Conservation (phyloP, 108 stramenopile genomes). For the Skeletonema potamos region DNA sequence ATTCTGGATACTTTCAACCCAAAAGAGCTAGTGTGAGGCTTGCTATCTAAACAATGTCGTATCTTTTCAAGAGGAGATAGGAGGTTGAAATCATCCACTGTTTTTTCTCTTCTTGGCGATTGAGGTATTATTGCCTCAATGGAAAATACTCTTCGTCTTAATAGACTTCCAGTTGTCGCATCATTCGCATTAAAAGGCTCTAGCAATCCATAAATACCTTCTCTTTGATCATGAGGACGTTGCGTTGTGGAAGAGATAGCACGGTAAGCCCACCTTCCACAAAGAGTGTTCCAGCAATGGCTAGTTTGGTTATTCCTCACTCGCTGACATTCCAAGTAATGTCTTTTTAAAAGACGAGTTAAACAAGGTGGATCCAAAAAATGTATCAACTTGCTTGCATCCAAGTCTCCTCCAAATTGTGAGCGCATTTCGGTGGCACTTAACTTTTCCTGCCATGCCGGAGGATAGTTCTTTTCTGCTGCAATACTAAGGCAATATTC, state of each 20-base stretch:
- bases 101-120: not conserved
- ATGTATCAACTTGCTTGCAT: slow-evolving; percentile 54
- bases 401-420: slow-evolving; percentile 67
- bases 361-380: slow-evolving; percentile 76
- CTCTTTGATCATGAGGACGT: not conserved
- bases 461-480: slow-evolving; percentile 54
- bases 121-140: slow-evolving; percentile 9
- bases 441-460: slow-evolving; percentile 76
- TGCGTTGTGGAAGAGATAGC: slow-evolving; percentile 24
- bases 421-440: slow-evolving; percentile 68
- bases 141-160: not conserved
- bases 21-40: not conserved
- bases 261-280: slow-evolving; percentile 87
- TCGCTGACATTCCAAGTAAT: slow-evolving; percentile 62
- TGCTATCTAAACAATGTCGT: slow-evolving; percentile 2
- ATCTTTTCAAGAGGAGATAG: slow-evolving; percentile 21
- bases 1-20: slow-evolving; percentile 67
- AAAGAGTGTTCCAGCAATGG: slow-evolving; percentile 90
- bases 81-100: not conserved
- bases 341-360: slow-evolving; percentile 61
- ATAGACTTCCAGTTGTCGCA: not conserved
- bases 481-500: slow-evolving; percentile 58
- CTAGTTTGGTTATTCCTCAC: slow-evolving; percentile 65
- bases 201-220: not conserved
- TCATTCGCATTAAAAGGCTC: not conserved